Evolutionary conservation across 2,329 filamentous ascomycete species (phyloP), one percentile per base, ranked within the genome.

Genomic region (Orbilia blumenaviensis): DNA sequence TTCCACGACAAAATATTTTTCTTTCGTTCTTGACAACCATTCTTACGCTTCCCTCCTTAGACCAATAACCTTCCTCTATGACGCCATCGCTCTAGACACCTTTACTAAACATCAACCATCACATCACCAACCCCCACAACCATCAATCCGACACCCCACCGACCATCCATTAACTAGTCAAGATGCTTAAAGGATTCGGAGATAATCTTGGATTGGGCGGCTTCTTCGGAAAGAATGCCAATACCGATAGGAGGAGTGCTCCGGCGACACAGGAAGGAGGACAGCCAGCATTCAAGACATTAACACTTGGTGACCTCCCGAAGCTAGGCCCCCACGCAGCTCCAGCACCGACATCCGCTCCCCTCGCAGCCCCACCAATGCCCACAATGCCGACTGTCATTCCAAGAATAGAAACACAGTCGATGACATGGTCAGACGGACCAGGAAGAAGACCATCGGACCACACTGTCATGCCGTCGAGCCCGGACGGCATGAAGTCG

Each of bases 391-490:
- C 42, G 27, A 12, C 63, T 4, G 52, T 29, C 18, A 54, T 60
- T 18, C 38, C 64, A 3, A 58, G 50, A 32, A 67, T 54, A 54
- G 41, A 38, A n/a, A 50, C 63, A 29, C 71, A 67, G n/a, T 58
- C 61, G 18, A 44, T 76, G 36, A 61, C 66, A 60, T 44, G 67
- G 48, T 76, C 72, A 16, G 64, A 76, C 23, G 72, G 72, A 3
- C 72, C 72, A 5, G 42, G 72, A 27, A 68, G 72, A 36, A 69
- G 72, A 25, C 72, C 72, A 27, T 61, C 67, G 34, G 72, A 76
- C 25, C 63, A 66, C n/a, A 66, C 67, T 36, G 50, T 75, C 16
- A 66, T 60, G 8, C 56, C 56, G 41, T 34, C 56, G 12, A 60
- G 38, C 14, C 58, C 50, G 23, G 72, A 69, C 41, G 64, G 50